These are phyloP conservation scores for Coccomyxa sp. DNA, from an alignment of 139 green algal species.

Conservation along the genomic window DNA sequence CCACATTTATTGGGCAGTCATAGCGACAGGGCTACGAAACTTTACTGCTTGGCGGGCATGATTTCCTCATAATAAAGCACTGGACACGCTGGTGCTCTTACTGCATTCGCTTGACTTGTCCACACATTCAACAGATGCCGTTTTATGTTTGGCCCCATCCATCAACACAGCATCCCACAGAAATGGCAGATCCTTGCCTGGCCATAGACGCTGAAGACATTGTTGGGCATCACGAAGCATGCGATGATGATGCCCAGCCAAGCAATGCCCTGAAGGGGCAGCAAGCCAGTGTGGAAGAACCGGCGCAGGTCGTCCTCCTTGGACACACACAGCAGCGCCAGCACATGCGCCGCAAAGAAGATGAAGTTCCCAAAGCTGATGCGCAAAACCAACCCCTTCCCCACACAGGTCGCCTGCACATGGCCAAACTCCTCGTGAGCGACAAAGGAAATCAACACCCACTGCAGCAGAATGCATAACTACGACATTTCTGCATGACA, in stretches of 20 bases:
- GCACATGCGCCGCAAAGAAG: slow-evolving; percentile 59
- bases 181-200: slow-evolving; percentile 17
- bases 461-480: no score
- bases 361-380: slow-evolving; percentile 71
- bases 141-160: no score
- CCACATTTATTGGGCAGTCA: no score
- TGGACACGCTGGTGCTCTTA: no score
- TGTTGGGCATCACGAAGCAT: slow-evolving; percentile 59
- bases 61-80: no score
- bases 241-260: slow-evolving; percentile 51
- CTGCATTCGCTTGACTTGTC: no score
- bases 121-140: no score
- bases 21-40: no score
- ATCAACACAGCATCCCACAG: not conserved
- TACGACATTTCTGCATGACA: no score
- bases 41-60: no score
- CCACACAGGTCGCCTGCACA: slow-evolving; percentile 32
- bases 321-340: slow-evolving; percentile 46
- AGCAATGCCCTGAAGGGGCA: slow-evolving; percentile 51
- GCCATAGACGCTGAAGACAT: slow-evolving; percentile 47
- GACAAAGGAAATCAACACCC: no score
- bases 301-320: slow-evolving; percentile 30
- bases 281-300: slow-evolving; percentile 53
- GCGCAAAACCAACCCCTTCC: slow-evolving; percentile 60
- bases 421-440: no score